phyloP scores from a whole-genome alignment of 169 alveolate genomes.

The Amoebophrya sp. region DNA sequence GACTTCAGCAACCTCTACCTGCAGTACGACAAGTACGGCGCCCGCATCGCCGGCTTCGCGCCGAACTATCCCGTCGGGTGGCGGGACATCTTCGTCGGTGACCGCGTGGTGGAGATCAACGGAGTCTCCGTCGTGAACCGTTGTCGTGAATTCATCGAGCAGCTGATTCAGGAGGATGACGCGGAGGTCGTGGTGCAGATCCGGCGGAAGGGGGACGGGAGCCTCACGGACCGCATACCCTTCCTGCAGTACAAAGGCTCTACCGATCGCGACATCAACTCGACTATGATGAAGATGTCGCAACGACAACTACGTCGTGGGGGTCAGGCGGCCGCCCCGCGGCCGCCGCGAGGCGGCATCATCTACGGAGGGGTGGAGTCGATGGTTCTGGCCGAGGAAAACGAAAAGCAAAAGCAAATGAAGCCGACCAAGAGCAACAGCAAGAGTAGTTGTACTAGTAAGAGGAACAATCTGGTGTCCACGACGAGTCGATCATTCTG shows the following conservation, averaged over 20 bases:
- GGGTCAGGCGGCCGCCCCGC: neutral
- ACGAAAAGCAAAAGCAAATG: too few species aligned
- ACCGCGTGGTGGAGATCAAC: neutral
- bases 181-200: neutral
- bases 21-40: neutral
- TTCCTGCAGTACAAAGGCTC: neutral
- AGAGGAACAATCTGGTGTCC: neutral
- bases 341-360: neutral
- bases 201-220: neutral
- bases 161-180: neutral
- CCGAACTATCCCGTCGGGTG: neutral
- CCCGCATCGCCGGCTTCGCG: neutral
- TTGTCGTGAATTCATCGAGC: neutral
- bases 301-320: neutral
- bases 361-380: neutral
- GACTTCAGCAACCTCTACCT: neutral
- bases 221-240: neutral
- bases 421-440: neutral
- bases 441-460: neutral
- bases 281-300: too few species aligned
- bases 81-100: neutral
- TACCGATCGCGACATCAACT: neutral
- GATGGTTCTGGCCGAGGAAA: neutral
- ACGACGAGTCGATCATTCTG: neutral
- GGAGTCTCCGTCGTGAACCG: neutral